These are phyloP conservation scores for Notholithocarpus densiflorus DNA, from an alignment of 306 rosid genomes.

Conservation along the genomic window DNA sequence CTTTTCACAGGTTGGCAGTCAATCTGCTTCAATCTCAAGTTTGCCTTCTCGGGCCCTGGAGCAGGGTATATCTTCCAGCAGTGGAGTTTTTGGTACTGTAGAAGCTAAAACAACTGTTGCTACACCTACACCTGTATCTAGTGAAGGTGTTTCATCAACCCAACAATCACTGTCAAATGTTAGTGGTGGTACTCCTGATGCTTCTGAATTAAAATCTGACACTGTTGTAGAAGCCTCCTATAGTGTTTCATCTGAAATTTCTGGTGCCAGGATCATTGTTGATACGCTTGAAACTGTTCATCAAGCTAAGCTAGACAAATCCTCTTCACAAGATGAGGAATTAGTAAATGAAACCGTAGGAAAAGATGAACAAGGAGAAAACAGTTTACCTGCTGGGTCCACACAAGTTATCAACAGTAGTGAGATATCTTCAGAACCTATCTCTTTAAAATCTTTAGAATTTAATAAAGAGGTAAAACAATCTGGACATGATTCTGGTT, in stretches of 20 bases:
- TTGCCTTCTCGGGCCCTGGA: slow-evolving; percentile 37
- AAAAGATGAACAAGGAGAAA: slow-evolving; percentile 31
- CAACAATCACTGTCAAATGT: slow-evolving; percentile 27
- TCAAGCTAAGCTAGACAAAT: slow-evolving; percentile 28
- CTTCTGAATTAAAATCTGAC: slow-evolving; percentile 35
- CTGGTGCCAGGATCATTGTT: slow-evolving; percentile 24
- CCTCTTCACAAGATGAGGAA: slow-evolving; percentile 29
- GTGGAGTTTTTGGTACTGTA: slow-evolving; percentile 39
- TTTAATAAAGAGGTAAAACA: slow-evolving; percentile 17
- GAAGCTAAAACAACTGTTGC: slow-evolving; percentile 32
- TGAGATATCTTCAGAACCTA: slow-evolving; percentile 23
- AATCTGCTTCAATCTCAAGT: slow-evolving; percentile 34
- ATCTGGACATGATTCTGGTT: slow-evolving; percentile 26
- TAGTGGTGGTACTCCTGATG: slow-evolving; percentile 17
- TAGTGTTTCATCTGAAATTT: slow-evolving; percentile 38
- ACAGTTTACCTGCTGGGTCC: slow-evolving; percentile 23
- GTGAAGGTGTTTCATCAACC: slow-evolving; percentile 30
- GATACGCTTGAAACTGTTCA: slow-evolving; percentile 21
- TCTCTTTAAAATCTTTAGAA: slow-evolving; percentile 17
- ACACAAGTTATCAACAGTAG: slow-evolving; percentile 17
- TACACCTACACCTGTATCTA: slow-evolving; percentile 4
- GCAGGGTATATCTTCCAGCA: slow-evolving; percentile 24
- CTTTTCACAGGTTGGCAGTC: slow-evolving; percentile 48
- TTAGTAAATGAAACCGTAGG: slow-evolving; percentile 18
- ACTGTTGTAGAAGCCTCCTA: slow-evolving; percentile 15